Conservation (phyloP, 129 eudicot genomes). For the Escallonia herrerae region DNA sequence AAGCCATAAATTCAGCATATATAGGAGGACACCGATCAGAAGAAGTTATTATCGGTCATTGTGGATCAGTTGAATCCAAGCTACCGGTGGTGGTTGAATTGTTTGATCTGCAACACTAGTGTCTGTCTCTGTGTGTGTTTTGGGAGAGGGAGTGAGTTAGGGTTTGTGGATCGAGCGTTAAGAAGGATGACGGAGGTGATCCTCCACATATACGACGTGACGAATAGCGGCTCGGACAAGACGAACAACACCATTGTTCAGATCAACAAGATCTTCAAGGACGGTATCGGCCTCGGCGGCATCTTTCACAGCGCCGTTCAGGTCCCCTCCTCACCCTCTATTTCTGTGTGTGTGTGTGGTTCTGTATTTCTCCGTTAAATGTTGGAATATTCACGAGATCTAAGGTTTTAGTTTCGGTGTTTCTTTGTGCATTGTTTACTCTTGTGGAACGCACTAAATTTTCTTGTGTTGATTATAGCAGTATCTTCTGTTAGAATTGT, state of each 20-base stretch:
- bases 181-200: constrained; percentile 79
- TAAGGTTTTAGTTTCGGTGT: constrained; percentile 18
- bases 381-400: constrained; percentile 21
- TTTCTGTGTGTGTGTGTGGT: neutral
- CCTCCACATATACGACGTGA: constrained; percentile 85
- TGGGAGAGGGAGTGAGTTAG: constrained; percentile 3
- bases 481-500: too few relatives aligned
- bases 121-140: neutral
- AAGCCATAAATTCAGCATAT: neutral
- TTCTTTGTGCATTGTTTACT: neutral
- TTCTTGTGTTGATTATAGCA: neutral
- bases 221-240: constrained; percentile 81
- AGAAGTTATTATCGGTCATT: neutral
- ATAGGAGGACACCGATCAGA: neutral
- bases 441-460: neutral
- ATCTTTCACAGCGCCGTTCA: constrained; percentile 95
- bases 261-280: constrained; percentile 92
- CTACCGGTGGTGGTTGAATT: neutral
- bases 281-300: constrained; percentile 92
- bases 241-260: constrained; percentile 86
- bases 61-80: neutral
- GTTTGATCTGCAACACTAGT: neutral
- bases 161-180: neutral
- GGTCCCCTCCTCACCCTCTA: constrained; percentile 30
- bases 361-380: neutral